Evolutionary conservation across 345 rosid genomes (phyloP).

Genomic region (Physaria fendleri): DNA sequence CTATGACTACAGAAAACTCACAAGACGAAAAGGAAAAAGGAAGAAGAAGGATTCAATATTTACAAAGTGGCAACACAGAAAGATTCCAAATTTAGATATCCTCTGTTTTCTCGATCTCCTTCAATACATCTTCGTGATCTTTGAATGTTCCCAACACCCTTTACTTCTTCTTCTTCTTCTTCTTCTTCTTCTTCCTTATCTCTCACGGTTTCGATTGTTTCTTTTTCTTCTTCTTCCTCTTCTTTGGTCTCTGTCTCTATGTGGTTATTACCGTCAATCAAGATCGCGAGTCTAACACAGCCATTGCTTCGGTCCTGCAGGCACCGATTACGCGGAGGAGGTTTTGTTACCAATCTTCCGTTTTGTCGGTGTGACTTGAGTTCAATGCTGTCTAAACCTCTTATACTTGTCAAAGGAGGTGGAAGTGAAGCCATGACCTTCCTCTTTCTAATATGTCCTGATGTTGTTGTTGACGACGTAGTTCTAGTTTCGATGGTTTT

Average conservation of each 20-base stretch:
- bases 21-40: not conserved
- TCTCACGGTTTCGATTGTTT: not conserved
- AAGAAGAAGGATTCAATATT: conserved; percentile 1
- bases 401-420: conserved; percentile 72
- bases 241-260: conserved; percentile 10
- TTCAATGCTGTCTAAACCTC: conserved; percentile 42
- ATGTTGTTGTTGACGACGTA: conserved; percentile 12
- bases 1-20: conserved; percentile 19
- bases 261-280: conserved; percentile 28
- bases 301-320: conserved; percentile 72
- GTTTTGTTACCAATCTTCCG: conserved; percentile 53
- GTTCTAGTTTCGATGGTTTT: conserved; percentile 29
- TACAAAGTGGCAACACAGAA: conserved; percentile 59
- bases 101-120: conserved; percentile 36
- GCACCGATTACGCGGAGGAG: conserved; percentile 23
- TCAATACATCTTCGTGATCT: conserved; percentile 45
- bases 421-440: conserved; percentile 47
- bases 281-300: conserved; percentile 51
- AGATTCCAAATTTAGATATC: conserved; percentile 50
- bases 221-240: conserved; percentile 14
- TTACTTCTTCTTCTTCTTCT: conserved; percentile 14
- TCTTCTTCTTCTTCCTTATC: conserved; percentile 18
- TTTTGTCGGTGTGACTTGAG: conserved; percentile 62
- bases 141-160: conserved; percentile 26
- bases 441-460: conserved; percentile 22